phyloP scores from a whole-genome alignment of 202 grass and related monocot species.

The Miscanthus sacchariflorus region DNA sequence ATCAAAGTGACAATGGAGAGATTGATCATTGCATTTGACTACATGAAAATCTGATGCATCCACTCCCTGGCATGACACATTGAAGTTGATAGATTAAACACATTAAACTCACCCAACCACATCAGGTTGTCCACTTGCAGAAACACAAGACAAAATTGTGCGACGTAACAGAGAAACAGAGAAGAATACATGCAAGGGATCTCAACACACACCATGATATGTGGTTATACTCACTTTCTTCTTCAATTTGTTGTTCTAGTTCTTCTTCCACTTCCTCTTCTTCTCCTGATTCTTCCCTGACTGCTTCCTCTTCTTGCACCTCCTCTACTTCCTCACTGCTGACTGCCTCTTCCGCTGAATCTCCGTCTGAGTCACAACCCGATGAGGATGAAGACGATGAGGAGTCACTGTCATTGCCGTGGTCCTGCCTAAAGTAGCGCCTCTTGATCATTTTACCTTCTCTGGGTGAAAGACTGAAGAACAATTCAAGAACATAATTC shows the following conservation, averaged over 20 bases:
- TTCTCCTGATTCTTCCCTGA: slow-evolving; percentile 43
- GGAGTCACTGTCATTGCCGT: slow-evolving; percentile 47
- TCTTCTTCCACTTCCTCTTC: slow-evolving; percentile 41
- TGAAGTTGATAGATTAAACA: neutral
- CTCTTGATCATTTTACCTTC: slow-evolving; percentile 75
- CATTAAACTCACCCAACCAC: neutral
- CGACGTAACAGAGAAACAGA: neutral
- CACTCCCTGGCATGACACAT: neutral
- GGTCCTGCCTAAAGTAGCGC: slow-evolving; percentile 77
- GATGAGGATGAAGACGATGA: slow-evolving; percentile 61
- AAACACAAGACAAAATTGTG: slow-evolving; percentile 24
- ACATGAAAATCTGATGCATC: neutral
- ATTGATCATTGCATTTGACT: neutral
- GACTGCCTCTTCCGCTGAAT: slow-evolving; percentile 30
- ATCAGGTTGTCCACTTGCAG: neutral
- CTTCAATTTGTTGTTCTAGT: neutral
- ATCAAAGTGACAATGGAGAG: neutral
- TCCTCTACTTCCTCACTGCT: slow-evolving; percentile 48
- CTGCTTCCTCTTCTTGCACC: neutral
- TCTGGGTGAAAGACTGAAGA: neutral
- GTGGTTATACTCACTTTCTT: slow-evolving; percentile 35
- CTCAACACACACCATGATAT: neutral
- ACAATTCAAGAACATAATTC: neutral
- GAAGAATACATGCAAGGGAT: neutral
- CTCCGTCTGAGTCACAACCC: slow-evolving; percentile 41